Percentiles rank a stretch among this genome's conserved stretches.
Evolutionary conservation across 805 yeast genomes (phyloP).

Genomic region (Ogataea nonfermentans): DNA sequence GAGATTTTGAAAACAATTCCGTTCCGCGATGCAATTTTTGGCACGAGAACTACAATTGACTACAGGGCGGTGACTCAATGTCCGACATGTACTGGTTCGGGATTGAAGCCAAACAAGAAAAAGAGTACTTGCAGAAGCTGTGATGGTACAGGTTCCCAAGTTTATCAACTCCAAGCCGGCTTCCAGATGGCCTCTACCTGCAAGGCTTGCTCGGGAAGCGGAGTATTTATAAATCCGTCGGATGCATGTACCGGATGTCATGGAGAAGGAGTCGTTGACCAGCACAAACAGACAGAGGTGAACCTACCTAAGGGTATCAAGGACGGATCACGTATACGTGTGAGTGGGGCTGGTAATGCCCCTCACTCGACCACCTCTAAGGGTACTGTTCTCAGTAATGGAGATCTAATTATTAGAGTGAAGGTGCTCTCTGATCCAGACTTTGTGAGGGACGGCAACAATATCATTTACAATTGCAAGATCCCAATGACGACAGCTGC

Average conservation of each 20-base stretch:
- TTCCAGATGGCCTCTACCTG: conserved; percentile 97
- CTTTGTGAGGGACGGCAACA: conserved; percentile 65
- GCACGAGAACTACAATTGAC: conserved; percentile 61
- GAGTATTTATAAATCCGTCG: conserved; percentile 64
- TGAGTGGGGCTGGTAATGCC: conserved; percentile 87
- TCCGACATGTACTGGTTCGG: conserved; percentile 77
- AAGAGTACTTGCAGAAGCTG: conserved; percentile 81
- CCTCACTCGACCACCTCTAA: conserved; percentile 76
- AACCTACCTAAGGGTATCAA: conserved; percentile 86
- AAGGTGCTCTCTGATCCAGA: conserved; percentile 71
- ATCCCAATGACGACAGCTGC: conserved; percentile 96
- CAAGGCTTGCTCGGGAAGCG: conserved; percentile 81
- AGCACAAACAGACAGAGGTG: conserved; percentile 67
- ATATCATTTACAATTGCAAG: conserved; percentile 61
- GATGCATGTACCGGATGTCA: conserved; percentile 81
- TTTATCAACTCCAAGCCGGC: conserved; percentile 85
- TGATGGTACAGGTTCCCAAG: conserved; percentile 89
- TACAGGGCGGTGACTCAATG: conserved; percentile 79
- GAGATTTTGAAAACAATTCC: conserved; percentile 72
- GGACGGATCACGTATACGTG: conserved; percentile 82
- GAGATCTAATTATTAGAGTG: conserved; percentile 84
- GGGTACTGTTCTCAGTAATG: conserved; percentile 66
- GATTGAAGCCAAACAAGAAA: conserved; percentile 72
- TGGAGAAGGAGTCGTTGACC: conserved; percentile 81
- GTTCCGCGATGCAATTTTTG: conserved; percentile 86